These are phyloP conservation scores for Metarhizium sp. DNA, from an alignment of 2,329 filamentous ascomycete genomes.

Conservation along the genomic window DNA sequence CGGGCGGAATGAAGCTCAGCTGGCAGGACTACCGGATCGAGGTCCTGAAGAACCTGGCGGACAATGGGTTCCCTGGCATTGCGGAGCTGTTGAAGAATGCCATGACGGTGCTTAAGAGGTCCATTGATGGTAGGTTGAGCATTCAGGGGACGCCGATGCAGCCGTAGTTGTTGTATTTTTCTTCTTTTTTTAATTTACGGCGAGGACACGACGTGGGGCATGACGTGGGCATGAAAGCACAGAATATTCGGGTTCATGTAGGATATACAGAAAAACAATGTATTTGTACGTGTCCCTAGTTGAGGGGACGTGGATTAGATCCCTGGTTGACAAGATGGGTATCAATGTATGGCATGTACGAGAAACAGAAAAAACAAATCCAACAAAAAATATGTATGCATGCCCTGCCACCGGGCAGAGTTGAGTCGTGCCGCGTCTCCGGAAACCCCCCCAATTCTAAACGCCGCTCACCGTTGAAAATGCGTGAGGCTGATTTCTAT, in stretches of 20 bases:
- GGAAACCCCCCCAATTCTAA: constrained; percentile 3
- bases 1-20: constrained; percentile 55
- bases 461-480: constrained; percentile 16
- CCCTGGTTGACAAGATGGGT: constrained; percentile 23
- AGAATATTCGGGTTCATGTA: not conserved
- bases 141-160: constrained; percentile 11
- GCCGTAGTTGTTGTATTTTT: not conserved
- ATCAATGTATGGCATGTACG: not conserved
- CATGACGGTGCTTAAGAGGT: constrained; percentile 62
- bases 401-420: constrained; percentile 13
- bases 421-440: constrained; percentile 20
- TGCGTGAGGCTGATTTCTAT: constrained; percentile 4
- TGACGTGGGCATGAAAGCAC: too few relatives aligned
- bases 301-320: not conserved
- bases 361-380: constrained; percentile 13
- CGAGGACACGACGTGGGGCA: too few relatives aligned
- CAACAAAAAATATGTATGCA: constrained; percentile 11
- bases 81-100: constrained; percentile 69
- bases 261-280: not conserved
- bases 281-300: not conserved
- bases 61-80: constrained; percentile 55
- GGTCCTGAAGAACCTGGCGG: constrained; percentile 60
- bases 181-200: too few relatives aligned
- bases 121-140: constrained; percentile 22
- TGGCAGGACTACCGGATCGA: constrained; percentile 70